Evolutionary conservation across 306 rosid genomes (phyloP).

Genomic region (Begonia peltatifolia): DNA sequence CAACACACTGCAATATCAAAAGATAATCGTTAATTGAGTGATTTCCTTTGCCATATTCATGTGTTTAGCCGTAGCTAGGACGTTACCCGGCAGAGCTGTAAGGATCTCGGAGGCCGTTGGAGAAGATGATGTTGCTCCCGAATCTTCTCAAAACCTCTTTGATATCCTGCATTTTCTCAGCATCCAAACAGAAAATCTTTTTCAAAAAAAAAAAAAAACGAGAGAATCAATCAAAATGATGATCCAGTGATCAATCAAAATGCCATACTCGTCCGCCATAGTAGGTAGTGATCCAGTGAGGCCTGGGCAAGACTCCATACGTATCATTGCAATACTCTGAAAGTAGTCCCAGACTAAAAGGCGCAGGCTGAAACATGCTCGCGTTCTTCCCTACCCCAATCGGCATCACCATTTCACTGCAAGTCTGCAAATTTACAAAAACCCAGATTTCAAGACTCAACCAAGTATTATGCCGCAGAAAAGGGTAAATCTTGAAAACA

Average conservation of each 20-base stretch:
- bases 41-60: no score
- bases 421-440: neutral
- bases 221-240: neutral
- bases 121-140: constrained; percentile 70
- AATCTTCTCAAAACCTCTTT: constrained; percentile 35
- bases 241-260: no score
- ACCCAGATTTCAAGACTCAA: no score
- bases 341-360: constrained; percentile 18
- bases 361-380: constrained; percentile 13
- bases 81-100: constrained; percentile 63
- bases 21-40: neutral
- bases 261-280: constrained; percentile 53
- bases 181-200: neutral
- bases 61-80: no score
- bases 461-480: no score
- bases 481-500: no score
- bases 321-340: constrained; percentile 17
- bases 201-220: neutral
- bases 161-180: constrained; percentile 30
- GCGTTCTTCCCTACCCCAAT: constrained; percentile 4
- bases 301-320: constrained; percentile 45
- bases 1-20: constrained; percentile 28
- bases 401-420: constrained; percentile 15
- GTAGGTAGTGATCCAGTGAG: constrained; percentile 58
- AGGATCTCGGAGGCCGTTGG: constrained; percentile 66